Percentiles rank a stretch among this genome's conserved stretches.
Evolutionary conservation across 129 eudicot species (phyloP).

Genomic region (Arctium lappa): DNA sequence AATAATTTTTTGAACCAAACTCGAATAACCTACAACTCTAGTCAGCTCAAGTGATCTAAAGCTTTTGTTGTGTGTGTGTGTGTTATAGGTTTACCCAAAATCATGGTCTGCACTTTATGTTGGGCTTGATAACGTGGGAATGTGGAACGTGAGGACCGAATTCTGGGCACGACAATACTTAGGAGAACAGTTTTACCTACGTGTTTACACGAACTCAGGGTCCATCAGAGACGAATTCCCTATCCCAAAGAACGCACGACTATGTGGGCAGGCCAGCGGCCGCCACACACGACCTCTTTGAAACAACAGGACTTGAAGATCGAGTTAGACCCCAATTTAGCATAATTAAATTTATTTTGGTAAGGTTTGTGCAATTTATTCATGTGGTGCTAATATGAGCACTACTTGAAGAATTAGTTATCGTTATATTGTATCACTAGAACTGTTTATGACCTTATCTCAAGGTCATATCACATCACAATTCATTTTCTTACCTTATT

Average conservation of each 20-base stretch:
- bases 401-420: conserved; percentile 28
- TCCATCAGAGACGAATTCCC: conserved; percentile 90
- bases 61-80: not conserved
- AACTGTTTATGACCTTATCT: conserved; percentile 66
- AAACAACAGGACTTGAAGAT: not conserved
- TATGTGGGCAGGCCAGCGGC: conserved; percentile 80
- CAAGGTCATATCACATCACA: conserved; percentile 50
- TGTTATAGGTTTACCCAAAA: conserved; percentile 73
- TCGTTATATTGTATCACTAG: conserved; percentile 18
- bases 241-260: conserved; percentile 79
- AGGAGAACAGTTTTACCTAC: conserved; percentile 80
- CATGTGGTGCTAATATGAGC: conserved; percentile 54
- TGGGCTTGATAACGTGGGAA: conserved; percentile 87
- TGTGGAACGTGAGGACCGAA: conserved; percentile 91
- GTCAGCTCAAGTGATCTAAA: not conserved
- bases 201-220: conserved; percentile 69
- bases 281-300: conserved; percentile 80
- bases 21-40: too few species aligned
- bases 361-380: conserved; percentile 25
- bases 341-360: conserved; percentile 31
- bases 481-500: conserved; percentile 45
- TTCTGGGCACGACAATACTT: conserved; percentile 92
- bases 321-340: conserved; percentile 18
- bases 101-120: conserved; percentile 87
- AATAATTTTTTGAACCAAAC: too few species aligned